Conservation (phyloP, 805 yeast genomes). For the Candida fluviatilis region DNA sequence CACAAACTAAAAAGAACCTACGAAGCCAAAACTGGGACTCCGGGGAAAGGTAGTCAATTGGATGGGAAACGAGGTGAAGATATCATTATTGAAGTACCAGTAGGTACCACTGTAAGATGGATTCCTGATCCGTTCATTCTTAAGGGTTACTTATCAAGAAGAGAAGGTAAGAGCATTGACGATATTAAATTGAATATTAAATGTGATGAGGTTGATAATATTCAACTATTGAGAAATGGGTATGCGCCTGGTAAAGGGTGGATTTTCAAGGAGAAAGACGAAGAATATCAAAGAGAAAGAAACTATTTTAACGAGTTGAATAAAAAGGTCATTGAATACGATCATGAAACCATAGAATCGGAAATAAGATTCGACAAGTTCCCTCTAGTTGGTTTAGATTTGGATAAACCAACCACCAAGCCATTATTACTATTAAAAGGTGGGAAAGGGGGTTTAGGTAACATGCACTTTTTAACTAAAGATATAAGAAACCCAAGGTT, state of each 20-base stretch:
- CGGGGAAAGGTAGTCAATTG: conserved; percentile 72
- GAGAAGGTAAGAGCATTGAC: conserved; percentile 14
- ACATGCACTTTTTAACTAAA: conserved; percentile 87
- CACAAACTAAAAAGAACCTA: conserved; percentile 66
- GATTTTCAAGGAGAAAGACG: conserved; percentile 77
- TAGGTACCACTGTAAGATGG: conserved; percentile 87
- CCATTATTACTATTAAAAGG: conserved; percentile 76
- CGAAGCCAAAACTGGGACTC: conserved; percentile 64
- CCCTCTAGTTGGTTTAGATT: conserved; percentile 80
- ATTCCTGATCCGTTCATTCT: conserved; percentile 64
- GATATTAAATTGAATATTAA: conserved; percentile 29
- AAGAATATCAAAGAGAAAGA: conserved; percentile 60
- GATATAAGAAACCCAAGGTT: conserved; percentile 87
- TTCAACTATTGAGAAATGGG: conserved; percentile 61
- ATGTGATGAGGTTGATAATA: conserved; percentile 15
- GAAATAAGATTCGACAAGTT: conserved; percentile 66
- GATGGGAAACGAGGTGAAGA: conserved; percentile 87
- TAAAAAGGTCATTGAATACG: conserved; percentile 61
- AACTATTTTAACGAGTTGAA: conserved; percentile 66
- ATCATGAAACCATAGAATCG: conserved; percentile 48
- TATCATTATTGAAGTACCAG: conserved; percentile 78
- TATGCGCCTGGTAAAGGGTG: conserved; percentile 78
- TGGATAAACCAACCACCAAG: conserved; percentile 52
- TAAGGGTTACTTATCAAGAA: conserved; percentile 21
- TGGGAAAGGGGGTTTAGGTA: conserved; percentile 93